Evolutionary conservation across 73 alveolate species (phyloP).

Genomic region (Diophrys sp.): DNA sequence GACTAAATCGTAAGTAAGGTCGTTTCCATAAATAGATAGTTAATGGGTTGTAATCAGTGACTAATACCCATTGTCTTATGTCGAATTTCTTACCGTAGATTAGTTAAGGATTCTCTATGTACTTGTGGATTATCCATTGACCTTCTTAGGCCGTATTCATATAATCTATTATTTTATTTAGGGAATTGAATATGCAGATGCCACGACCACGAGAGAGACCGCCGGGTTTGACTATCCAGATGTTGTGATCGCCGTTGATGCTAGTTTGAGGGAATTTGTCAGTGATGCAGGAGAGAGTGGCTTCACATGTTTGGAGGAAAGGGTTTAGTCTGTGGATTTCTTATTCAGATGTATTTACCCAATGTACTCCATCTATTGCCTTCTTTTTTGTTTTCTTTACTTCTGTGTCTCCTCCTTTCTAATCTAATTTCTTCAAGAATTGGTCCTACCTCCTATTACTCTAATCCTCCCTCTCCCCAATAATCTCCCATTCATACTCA

Average conservation of each 20-base stretch:
- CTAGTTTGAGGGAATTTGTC: slow-evolving; percentile 81
- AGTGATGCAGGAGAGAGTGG: slow-evolving; percentile 29
- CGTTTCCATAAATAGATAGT: slow-evolving; percentile 92
- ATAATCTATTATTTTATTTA: slow-evolving; percentile 88
- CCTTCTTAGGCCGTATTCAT: slow-evolving; percentile 76
- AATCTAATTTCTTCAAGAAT: background rate
- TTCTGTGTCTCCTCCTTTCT: background rate
- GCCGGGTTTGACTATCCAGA: slow-evolving; percentile 98
- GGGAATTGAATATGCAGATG: slow-evolving; percentile 78
- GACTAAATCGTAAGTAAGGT: slow-evolving; percentile 95
- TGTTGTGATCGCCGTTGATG: slow-evolving; percentile 86
- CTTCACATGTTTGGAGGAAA: background rate
- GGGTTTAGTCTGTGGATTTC: background rate
- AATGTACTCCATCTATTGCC: slow-evolving; percentile 32
- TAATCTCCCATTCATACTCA: slow-evolving; percentile 27
- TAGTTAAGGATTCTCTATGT: slow-evolving; percentile 97
- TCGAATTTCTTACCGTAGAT: slow-evolving; percentile 85
- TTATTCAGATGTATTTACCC: slow-evolving; percentile 10
- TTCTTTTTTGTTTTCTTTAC: too few species aligned
- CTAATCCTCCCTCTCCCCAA: background rate
- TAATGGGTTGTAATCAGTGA: slow-evolving; percentile 91
- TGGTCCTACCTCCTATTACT: background rate
- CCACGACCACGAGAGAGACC: slow-evolving; percentile 98
- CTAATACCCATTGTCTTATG: slow-evolving; percentile 90
- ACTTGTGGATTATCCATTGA: slow-evolving; percentile 94